These are phyloP conservation scores for Beauveria sp. DNA, from an alignment of 2,329 filamentous ascomycete species.

Conservation along the genomic window DNA sequence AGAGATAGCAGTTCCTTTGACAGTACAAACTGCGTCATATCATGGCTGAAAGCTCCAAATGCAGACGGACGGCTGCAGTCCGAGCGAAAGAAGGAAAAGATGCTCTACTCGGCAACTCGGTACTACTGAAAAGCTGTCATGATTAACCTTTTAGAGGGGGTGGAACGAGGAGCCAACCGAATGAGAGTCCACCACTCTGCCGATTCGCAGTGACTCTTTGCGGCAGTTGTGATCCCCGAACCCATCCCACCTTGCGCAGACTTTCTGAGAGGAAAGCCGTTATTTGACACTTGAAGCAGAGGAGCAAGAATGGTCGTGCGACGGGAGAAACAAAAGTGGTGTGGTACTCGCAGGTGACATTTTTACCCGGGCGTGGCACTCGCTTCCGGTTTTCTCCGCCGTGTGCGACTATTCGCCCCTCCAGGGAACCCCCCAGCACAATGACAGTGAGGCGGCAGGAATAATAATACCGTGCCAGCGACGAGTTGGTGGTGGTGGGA, in stretches of 20 bases:
- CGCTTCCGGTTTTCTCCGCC: slow-evolving; percentile 9
- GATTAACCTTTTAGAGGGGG: not conserved
- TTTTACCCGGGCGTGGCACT: not conserved
- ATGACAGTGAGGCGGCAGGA: slow-evolving; percentile 6
- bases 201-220: not conserved
- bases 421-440: not conserved
- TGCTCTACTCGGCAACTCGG: no score
- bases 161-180: slow-evolving; percentile 1
- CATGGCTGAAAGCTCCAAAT: not conserved
- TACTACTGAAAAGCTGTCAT: not conserved
- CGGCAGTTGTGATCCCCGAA: slow-evolving; percentile 5
- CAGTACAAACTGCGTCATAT: slow-evolving; percentile 24
- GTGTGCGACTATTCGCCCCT: not conserved
- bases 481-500: not conserved
- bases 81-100: not conserved
- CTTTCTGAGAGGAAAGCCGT: not conserved
- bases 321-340: not conserved
- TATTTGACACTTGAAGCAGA: not conserved
- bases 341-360: slow-evolving; percentile 4
- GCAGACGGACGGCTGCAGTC: not conserved
- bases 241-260: not conserved
- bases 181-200: slow-evolving; percentile 3
- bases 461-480: not conserved
- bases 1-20: slow-evolving; percentile 8
- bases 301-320: not conserved